phyloP scores from a whole-genome alignment of 2,329 filamentous ascomycete genomes.

The Periconia macrospinosa region DNA sequence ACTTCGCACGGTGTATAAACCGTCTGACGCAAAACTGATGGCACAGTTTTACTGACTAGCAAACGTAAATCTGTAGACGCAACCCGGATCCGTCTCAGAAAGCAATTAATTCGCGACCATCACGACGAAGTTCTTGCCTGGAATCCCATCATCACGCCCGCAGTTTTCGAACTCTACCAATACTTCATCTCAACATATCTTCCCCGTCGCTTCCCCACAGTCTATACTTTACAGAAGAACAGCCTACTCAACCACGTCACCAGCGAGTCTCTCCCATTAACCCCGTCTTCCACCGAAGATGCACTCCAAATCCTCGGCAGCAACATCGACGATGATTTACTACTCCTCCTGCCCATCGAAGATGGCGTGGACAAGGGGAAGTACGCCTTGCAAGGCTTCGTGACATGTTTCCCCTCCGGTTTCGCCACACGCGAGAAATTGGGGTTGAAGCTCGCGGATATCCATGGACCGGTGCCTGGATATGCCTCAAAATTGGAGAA shows the following conservation, averaged over 20 bases:
- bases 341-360: slow-evolving; percentile 55
- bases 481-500: slow-evolving; percentile 60
- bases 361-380: slow-evolving; percentile 27
- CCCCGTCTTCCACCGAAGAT: slow-evolving; percentile 34
- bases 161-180: slow-evolving; percentile 59
- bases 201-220: slow-evolving; percentile 57
- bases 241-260: slow-evolving; percentile 52
- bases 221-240: slow-evolving; percentile 20
- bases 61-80: slow-evolving; percentile 38
- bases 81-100: slow-evolving; percentile 54
- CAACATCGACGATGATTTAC: slow-evolving; percentile 62
- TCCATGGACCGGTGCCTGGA: slow-evolving; percentile 62
- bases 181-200: slow-evolving; percentile 60
- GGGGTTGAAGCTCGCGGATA: slow-evolving; percentile 54
- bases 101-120: slow-evolving; percentile 50
- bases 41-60: neutral
- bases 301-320: slow-evolving; percentile 54
- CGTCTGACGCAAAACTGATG: neutral
- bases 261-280: slow-evolving; percentile 45
- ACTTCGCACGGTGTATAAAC: too few species aligned
- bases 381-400: slow-evolving; percentile 61
- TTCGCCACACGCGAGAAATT: slow-evolving; percentile 62
- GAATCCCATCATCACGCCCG: slow-evolving; percentile 44
- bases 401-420: slow-evolving; percentile 60
- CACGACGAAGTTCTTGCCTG: slow-evolving; percentile 43